These are phyloP conservation scores for Neonectria neomacrospora DNA, from an alignment of 2,329 filamentous ascomycete genomes.

Conservation along the genomic window DNA sequence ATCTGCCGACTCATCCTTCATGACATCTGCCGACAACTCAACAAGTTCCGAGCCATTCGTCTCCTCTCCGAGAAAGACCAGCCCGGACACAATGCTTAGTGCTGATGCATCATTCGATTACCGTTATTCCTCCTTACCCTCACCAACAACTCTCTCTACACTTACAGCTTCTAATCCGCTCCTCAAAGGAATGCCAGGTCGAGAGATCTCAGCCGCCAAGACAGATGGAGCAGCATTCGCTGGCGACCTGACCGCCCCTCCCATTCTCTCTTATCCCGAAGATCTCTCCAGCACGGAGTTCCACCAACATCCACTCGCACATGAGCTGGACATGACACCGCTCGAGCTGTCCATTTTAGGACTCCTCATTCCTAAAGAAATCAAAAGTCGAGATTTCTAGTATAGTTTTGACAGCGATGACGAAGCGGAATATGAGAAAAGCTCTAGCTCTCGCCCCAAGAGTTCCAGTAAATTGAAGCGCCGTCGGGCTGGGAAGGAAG, in stretches of 20 bases:
- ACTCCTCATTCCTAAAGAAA: slow-evolving; percentile 50
- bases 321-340: slow-evolving; percentile 43
- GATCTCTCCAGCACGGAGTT: slow-evolving; percentile 51
- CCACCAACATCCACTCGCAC: slow-evolving; percentile 51
- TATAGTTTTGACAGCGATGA: slow-evolving; percentile 52
- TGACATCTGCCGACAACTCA: slow-evolving; percentile 24
- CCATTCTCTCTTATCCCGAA: slow-evolving; percentile 49
- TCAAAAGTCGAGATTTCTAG: slow-evolving; percentile 50
- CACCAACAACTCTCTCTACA: slow-evolving; percentile 6
- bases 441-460: background rate
- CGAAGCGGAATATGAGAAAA: slow-evolving; percentile 38
- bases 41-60: slow-evolving; percentile 17
- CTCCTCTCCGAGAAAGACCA: slow-evolving; percentile 16
- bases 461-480: slow-evolving; percentile 18
- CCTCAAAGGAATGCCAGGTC: slow-evolving; percentile 52
- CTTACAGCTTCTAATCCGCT: slow-evolving; percentile 55
- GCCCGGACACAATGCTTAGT: slow-evolving; percentile 23
- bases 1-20: slow-evolving; percentile 25
- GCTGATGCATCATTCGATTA: slow-evolving; percentile 19
- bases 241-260: slow-evolving; percentile 45
- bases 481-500: slow-evolving; percentile 24
- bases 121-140: slow-evolving; percentile 6
- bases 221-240: slow-evolving; percentile 51
- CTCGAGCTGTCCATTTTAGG: slow-evolving; percentile 47
- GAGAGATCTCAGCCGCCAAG: slow-evolving; percentile 52